Base-by-base conservation (phyloP, 352 stramenopile species). In the Elongisporangium prolatum region DNA sequence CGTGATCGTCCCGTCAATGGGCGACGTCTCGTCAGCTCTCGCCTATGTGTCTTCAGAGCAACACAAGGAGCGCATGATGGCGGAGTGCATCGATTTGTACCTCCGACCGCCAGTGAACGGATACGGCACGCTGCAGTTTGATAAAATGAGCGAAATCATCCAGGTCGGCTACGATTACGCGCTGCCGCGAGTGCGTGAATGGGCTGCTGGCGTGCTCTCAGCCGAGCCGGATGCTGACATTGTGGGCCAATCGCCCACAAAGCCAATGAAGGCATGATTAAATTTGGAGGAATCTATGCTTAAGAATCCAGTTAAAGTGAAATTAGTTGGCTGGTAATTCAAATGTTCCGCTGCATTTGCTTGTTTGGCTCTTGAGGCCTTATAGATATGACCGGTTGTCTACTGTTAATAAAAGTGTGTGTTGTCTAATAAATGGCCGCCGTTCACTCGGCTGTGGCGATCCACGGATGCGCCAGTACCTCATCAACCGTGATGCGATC, bases 91-190 rank as follows among this genome's bases (percentile, higher is more conserved):
- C 50, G 88, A 98, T 56, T 55, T 98, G 40, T 96, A 96, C 64
- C 63, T 98, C 18, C 87, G 80, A 7, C 91, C 91, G 28, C 91
- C 91, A 1, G 86, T 98, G 21, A 77, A 92, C 18, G 77, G 96
- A 53, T 95, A 95, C 62, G 89, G 80, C 18, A 96, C 84, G n/a
- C 72, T 98, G 17, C 84, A 98, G 64, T 98, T 95, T 59, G 90
- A 96, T 64, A 97, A 96, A 72, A 93, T 93, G 64, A 83, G 96
- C 24, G 86, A 97, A 61, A 96, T 97, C 55, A 91, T 95, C 47
- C 65, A 90, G 49, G 80, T 93, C 34, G 86, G 86, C 2, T 95
- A 95, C 61, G 73, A 87, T 5, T 94, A 91, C 53, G 86, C 86
- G 3, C 56, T 94, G 50, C 86, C 86, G 17, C 74, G 83, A 34